Conservation (phyloP, 2,329 filamentous ascomycete species). For the Claviceps fusiformis region DNA sequence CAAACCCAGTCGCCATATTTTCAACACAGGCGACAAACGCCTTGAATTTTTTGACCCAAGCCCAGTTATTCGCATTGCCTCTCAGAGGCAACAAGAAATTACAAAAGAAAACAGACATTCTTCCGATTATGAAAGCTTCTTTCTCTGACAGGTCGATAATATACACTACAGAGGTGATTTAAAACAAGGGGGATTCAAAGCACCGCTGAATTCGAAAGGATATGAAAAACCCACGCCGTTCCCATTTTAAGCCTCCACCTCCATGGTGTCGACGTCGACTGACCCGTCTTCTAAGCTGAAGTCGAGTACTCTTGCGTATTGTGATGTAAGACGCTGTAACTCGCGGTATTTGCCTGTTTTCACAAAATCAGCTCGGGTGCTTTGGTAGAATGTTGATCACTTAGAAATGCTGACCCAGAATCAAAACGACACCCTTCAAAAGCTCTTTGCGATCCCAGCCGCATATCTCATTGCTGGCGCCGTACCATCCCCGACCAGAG, state of each 20-base stretch:
- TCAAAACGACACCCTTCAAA: constrained; percentile 79
- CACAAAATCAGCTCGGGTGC: neutral
- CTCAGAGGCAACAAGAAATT: neutral
- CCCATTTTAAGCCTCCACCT: constrained; percentile 20
- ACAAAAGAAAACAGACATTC: neutral
- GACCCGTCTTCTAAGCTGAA: constrained; percentile 37
- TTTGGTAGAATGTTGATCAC: constrained; percentile 12
- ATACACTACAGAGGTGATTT: neutral
- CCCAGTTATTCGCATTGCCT: neutral
- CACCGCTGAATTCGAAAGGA: neutral
- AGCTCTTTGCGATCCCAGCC: constrained; percentile 85
- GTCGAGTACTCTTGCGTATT: constrained; percentile 75
- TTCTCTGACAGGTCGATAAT: neutral
- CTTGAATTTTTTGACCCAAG: neutral
- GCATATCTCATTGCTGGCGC: constrained; percentile 59
- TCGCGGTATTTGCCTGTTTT: constrained; percentile 79
- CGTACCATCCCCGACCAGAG: constrained; percentile 47
- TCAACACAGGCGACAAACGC: neutral
- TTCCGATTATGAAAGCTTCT: neutral
- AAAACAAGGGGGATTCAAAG: too few species aligned
- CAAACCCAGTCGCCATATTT: neutral
- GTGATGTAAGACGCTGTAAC: constrained; percentile 84
- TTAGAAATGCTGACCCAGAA: constrained; percentile 56
- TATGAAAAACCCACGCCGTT: neutral
- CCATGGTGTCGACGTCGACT: constrained; percentile 30